phyloP scores from a whole-genome alignment of 2,329 filamentous ascomycete genomes.

The Colletotrichum nymphaeae region DNA sequence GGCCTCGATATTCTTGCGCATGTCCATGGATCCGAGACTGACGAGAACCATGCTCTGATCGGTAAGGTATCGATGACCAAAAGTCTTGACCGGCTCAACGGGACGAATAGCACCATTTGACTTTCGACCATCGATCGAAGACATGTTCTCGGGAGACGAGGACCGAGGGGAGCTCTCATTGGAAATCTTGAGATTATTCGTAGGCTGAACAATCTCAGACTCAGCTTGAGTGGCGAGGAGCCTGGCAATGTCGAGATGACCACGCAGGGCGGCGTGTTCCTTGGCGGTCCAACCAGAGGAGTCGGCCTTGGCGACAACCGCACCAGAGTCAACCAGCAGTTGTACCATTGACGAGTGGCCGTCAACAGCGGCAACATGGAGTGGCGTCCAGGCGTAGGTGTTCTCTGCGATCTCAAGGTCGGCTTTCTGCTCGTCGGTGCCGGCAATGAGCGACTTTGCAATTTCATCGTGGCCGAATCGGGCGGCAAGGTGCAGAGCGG shows the following conservation, averaged over 20 bases:
- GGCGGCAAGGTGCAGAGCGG: conserved; percentile 90
- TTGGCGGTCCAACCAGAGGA: conserved; percentile 94
- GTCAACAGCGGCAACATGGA: conserved; percentile 93
- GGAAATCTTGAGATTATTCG: conserved; percentile 40
- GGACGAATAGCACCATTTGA: conserved; percentile 64
- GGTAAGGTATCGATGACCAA: conserved; percentile 94
- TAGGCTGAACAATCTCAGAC: conserved; percentile 39
- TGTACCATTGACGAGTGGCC: conserved; percentile 81
- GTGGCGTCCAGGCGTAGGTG: conserved; percentile 92
- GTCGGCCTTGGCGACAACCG: conserved; percentile 79
- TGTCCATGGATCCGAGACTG: conserved; percentile 94
- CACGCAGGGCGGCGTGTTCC: conserved; percentile 91
- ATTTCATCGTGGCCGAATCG: conserved; percentile 88
- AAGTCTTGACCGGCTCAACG: conserved; percentile 89
- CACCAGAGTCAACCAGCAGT: conserved; percentile 81
- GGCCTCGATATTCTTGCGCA: conserved; percentile 81
- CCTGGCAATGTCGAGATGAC: conserved; percentile 84
- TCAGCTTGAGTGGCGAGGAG: conserved; percentile 68
- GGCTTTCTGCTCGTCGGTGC: conserved; percentile 76
- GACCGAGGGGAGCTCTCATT: conserved; percentile 38
- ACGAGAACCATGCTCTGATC: conserved; percentile 91
- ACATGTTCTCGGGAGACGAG: conserved; percentile 44
- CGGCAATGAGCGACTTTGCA: conserved; percentile 79
- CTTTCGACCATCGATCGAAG: conserved; percentile 71
- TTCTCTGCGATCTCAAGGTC: conserved; percentile 83